phyloP scores from a whole-genome alignment of 495 filamentous ascomycete genomes.

The Penicillium waksmanii region DNA sequence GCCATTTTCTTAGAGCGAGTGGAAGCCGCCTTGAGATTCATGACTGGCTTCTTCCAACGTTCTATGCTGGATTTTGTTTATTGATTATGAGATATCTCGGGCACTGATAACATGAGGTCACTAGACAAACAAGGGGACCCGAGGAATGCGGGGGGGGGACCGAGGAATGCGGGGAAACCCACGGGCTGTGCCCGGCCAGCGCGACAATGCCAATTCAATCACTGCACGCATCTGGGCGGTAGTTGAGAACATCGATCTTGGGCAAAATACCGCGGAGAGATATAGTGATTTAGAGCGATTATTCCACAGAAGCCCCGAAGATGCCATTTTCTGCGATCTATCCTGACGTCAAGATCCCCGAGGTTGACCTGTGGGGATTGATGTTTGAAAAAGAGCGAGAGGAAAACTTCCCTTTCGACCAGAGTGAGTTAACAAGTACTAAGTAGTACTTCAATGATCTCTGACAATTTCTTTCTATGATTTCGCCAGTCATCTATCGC shows the following conservation, averaged over 20 bases:
- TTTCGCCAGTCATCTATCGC: constrained; percentile 63
- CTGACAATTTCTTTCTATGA: too few species aligned
- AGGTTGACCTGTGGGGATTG: constrained; percentile 68
- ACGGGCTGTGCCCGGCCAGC: background rate
- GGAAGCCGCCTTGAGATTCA: too few species aligned
- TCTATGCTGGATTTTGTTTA: too few species aligned
- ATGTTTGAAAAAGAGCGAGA: constrained; percentile 33
- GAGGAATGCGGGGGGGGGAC: too few species aligned
- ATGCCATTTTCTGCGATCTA: constrained; percentile 31
- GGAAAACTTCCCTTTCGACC: background rate
- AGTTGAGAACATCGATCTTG: background rate
- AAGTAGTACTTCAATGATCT: background rate
- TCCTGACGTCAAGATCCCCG: constrained; percentile 62
- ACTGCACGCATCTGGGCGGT: background rate
- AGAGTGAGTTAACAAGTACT: constrained; percentile 1
- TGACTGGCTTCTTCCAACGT: too few species aligned
- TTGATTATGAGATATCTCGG: too few species aligned
- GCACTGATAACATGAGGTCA: too few species aligned
- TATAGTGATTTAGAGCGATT: background rate
- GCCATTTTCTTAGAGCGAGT: too few species aligned
- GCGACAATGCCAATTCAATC: background rate
- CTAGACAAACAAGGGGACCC: too few species aligned
- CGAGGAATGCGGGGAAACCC: constrained; percentile 3
- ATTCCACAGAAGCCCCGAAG: background rate
- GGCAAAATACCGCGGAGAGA: background rate